These are phyloP conservation scores for Calophaca sinica DNA, from an alignment of 306 rosid species.

Conservation along the genomic window DNA sequence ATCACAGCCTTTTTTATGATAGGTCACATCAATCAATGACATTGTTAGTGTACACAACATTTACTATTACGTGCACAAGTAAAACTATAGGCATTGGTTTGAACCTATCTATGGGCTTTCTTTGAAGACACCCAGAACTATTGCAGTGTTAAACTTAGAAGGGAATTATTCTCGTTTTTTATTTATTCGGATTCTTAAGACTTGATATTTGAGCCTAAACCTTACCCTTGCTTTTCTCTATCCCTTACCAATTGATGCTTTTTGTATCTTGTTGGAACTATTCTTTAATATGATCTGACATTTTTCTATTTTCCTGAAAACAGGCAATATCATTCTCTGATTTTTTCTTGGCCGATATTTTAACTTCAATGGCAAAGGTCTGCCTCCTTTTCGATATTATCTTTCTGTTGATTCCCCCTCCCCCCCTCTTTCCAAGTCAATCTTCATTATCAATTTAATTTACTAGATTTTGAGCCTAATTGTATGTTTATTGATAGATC, in stretches of 20 bases:
- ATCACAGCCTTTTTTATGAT: slow-evolving; percentile 21
- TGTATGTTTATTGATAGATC: slow-evolving; percentile 17
- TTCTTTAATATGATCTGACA: slow-evolving; percentile 44
- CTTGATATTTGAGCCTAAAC: slow-evolving; percentile 28
- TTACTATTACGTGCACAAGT: slow-evolving; percentile 16
- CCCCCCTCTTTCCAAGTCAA: slow-evolving; percentile 36
- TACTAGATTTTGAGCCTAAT: slow-evolving; percentile 23
- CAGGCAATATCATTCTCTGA: slow-evolving; percentile 97
- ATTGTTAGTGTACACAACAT: slow-evolving; percentile 18
- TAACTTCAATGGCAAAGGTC: slow-evolving; percentile 98
- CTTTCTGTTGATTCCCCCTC: too few species aligned
- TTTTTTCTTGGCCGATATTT: slow-evolving; percentile 95
- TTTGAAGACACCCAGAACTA: slow-evolving; percentile 28
- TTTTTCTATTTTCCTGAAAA: slow-evolving; percentile 47
- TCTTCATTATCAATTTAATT: slow-evolving; percentile 36
- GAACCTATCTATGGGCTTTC: slow-evolving; percentile 41
- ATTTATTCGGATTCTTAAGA: slow-evolving; percentile 7
- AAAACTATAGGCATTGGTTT: slow-evolving; percentile 39
- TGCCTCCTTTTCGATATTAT: slow-evolving; percentile 40
- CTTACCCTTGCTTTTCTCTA: slow-evolving; percentile 9
- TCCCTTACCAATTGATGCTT: slow-evolving; percentile 32
- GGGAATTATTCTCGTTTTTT: slow-evolving; percentile 26
- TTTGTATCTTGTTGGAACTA: slow-evolving; percentile 34
- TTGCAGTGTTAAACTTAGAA: slow-evolving; percentile 28
- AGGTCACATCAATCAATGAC: slow-evolving; percentile 31